Percentiles rank a stretch among this genome's conserved stretches.
These are phyloP conservation scores for Fibroporia radiculosa DNA, from an alignment of 768 basidiomycete species.

Conservation along the genomic window DNA sequence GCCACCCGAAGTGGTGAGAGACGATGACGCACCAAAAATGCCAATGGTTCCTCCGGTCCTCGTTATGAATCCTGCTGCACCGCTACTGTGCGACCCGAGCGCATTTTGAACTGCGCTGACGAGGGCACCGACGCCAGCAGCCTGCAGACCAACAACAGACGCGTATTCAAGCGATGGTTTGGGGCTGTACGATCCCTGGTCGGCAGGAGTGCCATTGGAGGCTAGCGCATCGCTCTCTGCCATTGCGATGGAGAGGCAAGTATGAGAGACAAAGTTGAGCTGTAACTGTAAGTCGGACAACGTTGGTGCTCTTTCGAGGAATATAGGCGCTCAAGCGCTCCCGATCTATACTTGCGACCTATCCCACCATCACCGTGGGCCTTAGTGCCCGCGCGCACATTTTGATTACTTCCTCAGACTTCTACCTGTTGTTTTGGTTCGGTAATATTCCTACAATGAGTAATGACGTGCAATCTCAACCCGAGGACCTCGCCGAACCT, in stretches of 20 bases:
- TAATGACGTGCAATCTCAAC: no score
- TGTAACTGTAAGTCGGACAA: no score
- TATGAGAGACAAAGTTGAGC: no score
- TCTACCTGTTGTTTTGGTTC: no score
- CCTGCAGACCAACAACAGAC: slow-evolving; percentile 52
- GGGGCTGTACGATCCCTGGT: slow-evolving; percentile 30
- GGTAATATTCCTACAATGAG: no score
- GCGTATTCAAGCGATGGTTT: slow-evolving; percentile 52
- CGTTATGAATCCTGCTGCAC: slow-evolving; percentile 81
- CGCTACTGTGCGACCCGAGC: slow-evolving; percentile 64
- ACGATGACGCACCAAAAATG: slow-evolving; percentile 65
- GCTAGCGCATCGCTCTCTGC: slow-evolving; percentile 13
- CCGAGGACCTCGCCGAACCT: slow-evolving; percentile 1
- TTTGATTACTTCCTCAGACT: no score
- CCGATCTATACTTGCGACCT: no score
- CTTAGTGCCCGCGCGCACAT: no score
- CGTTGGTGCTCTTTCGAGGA: no score
- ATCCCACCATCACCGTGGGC: no score
- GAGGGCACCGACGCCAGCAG: slow-evolving; percentile 57
- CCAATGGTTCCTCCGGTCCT: slow-evolving; percentile 86
- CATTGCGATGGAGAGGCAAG: slow-evolving; percentile 14
- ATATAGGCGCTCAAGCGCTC: no score
- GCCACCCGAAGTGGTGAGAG: background rate
- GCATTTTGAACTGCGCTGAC: slow-evolving; percentile 77
- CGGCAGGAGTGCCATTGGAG: slow-evolving; percentile 7